Conservation (phyloP, 2,329 filamentous ascomycete species). For the Xenoacremonium recifei region DNA sequence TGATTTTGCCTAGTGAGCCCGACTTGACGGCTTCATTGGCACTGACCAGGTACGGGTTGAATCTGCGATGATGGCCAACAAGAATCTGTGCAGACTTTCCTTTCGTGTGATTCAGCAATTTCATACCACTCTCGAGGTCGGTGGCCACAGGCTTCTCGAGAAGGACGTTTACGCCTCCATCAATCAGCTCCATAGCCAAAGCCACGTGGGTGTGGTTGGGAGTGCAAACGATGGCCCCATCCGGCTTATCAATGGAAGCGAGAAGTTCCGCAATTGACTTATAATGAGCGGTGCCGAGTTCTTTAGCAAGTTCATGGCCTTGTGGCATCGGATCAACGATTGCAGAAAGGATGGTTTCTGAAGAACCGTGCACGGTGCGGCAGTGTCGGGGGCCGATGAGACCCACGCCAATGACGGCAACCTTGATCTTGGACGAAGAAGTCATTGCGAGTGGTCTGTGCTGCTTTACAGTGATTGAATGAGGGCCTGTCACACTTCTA, state of each 20-base stretch:
- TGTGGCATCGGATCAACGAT: conserved; percentile 29
- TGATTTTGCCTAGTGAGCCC: conserved; percentile 41
- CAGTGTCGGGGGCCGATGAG: conserved; percentile 31
- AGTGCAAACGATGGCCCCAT: conserved; percentile 58
- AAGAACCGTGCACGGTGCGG: conserved; percentile 22
- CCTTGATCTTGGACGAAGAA: too few relatives aligned
- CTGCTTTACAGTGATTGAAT: too few relatives aligned
- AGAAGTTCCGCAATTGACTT: conserved; percentile 42
- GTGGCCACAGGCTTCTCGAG: conserved; percentile 57
- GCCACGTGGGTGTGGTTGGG: conserved; percentile 58
- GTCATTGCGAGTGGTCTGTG: too few relatives aligned
- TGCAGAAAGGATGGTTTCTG: conserved; percentile 22
- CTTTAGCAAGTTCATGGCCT: conserved; percentile 17
- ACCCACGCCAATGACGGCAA: conserved; percentile 30
- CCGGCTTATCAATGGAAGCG: conserved; percentile 36
- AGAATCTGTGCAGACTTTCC: conserved; percentile 40
- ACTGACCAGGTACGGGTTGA: conserved; percentile 54
- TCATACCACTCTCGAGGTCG: conserved; percentile 34
- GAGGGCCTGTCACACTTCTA: too few relatives aligned
- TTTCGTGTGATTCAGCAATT: conserved; percentile 26
- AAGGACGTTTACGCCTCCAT: conserved; percentile 48
- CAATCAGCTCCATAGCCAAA: conserved; percentile 46
- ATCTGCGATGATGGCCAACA: conserved; percentile 58
- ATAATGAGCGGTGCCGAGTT: conserved; percentile 21
- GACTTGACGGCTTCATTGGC: conserved; percentile 44